These are phyloP conservation scores for Cucumis sativus DNA, from an alignment of 306 rosid genomes.

Conservation along the genomic window Cucumber_9930_V3 NC_026657.2:350001-350500, in stretches of 20 bases:
- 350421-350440: background rate
- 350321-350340: background rate
- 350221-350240: constrained; percentile 37
- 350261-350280: constrained; percentile 77
- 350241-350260: constrained; percentile 84
- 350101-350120: constrained; percentile 33
- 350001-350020: background rate
- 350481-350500: constrained; percentile 2
- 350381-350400: background rate
- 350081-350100: constrained; percentile 63
- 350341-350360: background rate
- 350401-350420: constrained; percentile 62
- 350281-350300: constrained; percentile 70
- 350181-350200: background rate
- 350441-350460: background rate
- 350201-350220: constrained; percentile 18
- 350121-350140: constrained; percentile 50
- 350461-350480: background rate
- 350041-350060: constrained; percentile 36
- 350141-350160: no score
- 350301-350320: constrained; percentile 30
- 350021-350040: background rate
- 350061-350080: constrained; percentile 62
- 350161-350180: background rate
- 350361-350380: background rate